A percentile compares a stretch with the other conserved stretches of the same genome.
Conservation (phyloP, 148 eudicot species). For the Rhododendron kiyosumense region DNA sequence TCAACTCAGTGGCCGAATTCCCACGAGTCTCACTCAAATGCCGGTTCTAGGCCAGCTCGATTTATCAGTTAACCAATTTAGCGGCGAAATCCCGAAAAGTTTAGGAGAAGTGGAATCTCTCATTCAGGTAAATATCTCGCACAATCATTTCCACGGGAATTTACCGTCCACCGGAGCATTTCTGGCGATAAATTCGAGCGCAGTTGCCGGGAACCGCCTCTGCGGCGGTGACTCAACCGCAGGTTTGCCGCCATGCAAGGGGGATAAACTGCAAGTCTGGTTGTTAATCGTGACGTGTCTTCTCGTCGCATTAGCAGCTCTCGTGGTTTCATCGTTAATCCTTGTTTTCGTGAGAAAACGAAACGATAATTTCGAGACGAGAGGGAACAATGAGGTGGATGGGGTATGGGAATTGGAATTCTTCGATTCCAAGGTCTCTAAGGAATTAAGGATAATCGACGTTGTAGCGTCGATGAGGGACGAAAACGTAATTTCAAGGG, state of each 20-base stretch:
- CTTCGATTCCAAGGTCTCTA: conserved; percentile 35
- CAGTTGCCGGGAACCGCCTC: conserved; percentile 54
- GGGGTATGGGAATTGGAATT: conserved; percentile 55
- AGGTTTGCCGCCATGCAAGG: conserved; percentile 49
- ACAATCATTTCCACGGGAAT: conserved; percentile 56
- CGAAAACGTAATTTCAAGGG: conserved; percentile 23
- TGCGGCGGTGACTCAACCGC: conserved; percentile 35
- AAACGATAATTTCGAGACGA: conserved; percentile 10
- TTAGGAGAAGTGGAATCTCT: conserved; percentile 60
- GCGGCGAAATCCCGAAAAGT: conserved; percentile 57
- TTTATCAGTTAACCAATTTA: conserved; percentile 54
- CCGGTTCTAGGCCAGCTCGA: conserved; percentile 80
- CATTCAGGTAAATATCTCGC: conserved; percentile 61
- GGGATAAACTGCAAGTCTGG: conserved; percentile 15
- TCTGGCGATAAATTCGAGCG: conserved; percentile 50
- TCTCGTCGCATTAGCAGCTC: conserved; percentile 8
- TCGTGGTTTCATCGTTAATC: conserved; percentile 2
- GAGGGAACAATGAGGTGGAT: conserved; percentile 36
- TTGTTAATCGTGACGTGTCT: conserved; percentile 23
- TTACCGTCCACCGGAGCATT: conserved; percentile 76
- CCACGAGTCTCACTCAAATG: conserved; percentile 46
- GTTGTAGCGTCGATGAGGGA: conserved; percentile 26
- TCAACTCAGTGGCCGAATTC: conserved; percentile 52
- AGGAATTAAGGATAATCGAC: conserved; percentile 32
- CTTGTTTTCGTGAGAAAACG: conserved; percentile 14